These are phyloP conservation scores for Salix exigua DNA, from an alignment of 345 rosid genomes.

Conservation along the genomic window DNA sequence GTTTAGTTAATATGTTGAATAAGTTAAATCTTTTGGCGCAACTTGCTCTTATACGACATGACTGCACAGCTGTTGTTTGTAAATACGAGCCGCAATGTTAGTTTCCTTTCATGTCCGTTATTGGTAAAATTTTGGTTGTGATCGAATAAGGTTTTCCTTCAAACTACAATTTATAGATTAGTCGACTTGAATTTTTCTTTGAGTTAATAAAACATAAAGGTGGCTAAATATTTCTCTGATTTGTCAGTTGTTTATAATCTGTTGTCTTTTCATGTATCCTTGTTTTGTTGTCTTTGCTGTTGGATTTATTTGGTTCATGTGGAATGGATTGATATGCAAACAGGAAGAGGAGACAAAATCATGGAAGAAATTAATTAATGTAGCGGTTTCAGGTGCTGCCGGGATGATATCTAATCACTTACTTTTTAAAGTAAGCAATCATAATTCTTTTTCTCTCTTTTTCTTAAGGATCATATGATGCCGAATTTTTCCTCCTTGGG, in stretches of 20 bases:
- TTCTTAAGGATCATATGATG: background rate
- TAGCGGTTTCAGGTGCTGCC: conserved; percentile 94
- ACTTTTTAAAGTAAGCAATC: conserved; percentile 75
- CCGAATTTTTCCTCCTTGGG: background rate
- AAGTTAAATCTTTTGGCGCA: background rate
- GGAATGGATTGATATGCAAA: background rate
- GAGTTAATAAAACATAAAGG: background rate
- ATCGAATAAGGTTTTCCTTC: background rate
- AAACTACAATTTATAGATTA: no score
- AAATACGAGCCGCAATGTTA: background rate
- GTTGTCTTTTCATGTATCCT: background rate
- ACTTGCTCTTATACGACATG: background rate
- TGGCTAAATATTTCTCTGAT: background rate
- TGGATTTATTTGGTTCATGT: background rate
- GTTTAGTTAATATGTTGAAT: background rate
- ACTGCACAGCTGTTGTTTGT: background rate
- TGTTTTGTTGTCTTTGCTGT: background rate
- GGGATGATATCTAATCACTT: conserved; percentile 96
- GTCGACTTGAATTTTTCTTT: background rate
- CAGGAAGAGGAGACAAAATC: conserved; percentile 92
- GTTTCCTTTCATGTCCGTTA: background rate
- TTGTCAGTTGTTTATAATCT: background rate
- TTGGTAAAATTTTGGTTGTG: background rate
- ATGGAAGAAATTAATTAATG: conserved; percentile 78
- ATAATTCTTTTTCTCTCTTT: background rate